These are phyloP conservation scores for Cytidiella melzeri DNA, from an alignment of 768 basidiomycete genomes.

Conservation along the genomic window DNA sequence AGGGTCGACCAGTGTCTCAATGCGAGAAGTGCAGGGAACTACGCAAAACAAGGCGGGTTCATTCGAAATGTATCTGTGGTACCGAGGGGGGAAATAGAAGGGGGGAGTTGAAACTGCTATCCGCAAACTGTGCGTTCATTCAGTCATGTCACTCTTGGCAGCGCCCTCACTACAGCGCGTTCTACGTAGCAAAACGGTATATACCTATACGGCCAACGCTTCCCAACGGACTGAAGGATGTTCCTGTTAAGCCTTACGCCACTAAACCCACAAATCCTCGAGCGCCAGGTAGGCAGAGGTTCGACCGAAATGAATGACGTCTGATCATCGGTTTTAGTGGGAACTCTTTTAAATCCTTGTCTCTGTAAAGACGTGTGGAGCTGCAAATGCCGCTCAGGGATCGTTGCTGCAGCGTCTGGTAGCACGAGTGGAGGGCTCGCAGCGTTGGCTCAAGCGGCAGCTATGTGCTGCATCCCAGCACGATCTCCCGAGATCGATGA, in stretches of 20 bases:
- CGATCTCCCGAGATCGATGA: not conserved
- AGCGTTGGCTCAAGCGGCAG: constrained; percentile 33
- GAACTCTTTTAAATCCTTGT: constrained; percentile 60
- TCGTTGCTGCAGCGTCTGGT: not conserved
- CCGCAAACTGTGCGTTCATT: constrained; percentile 10
- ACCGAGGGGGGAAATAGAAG: constrained; percentile 3
- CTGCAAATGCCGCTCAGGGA: constrained; percentile 40
- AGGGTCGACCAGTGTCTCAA: constrained; percentile 50
- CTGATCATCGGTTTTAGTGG: constrained; percentile 34
- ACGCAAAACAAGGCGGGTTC: constrained; percentile 35
- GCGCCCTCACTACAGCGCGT: no score
- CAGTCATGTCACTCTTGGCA: no score
- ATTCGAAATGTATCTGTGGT: constrained; percentile 6
- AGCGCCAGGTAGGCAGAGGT: constrained; percentile 1
- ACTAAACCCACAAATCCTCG: constrained; percentile 35
- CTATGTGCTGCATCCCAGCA: constrained; percentile 18
- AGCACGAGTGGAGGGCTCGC: constrained; percentile 21
- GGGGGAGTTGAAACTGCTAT: constrained; percentile 8
- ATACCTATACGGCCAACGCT: constrained; percentile 67
- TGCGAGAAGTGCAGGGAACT: constrained; percentile 32
- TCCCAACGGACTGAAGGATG: constrained; percentile 69
- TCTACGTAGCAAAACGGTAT: constrained; percentile 41
- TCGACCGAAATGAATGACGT: not conserved
- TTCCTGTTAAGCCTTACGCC: constrained; percentile 21
- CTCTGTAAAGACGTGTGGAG: constrained; percentile 48